phyloP scores from a whole-genome alignment of 2,329 filamentous ascomycete species.

The Penicillium sp. region DNA sequence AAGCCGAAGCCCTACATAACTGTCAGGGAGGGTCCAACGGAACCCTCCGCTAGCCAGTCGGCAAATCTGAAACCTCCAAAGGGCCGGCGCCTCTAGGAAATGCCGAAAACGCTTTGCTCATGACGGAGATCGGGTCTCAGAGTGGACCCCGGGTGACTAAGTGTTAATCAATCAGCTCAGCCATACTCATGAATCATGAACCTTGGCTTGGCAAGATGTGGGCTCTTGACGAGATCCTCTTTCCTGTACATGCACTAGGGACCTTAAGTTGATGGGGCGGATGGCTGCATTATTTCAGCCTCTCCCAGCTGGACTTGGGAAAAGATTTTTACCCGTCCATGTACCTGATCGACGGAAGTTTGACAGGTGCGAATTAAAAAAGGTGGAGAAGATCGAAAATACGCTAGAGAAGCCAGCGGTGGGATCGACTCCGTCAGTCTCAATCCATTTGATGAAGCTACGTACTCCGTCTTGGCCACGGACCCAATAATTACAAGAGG shows the following conservation, averaged over 20 bases:
- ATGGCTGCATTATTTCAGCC: not conserved
- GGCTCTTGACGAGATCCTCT: not conserved
- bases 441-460: not conserved
- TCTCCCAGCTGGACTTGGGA: not conserved
- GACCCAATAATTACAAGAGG: slow-evolving; percentile 4
- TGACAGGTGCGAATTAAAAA: slow-evolving; percentile 12
- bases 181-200: slow-evolving; percentile 13
- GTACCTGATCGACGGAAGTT: slow-evolving; percentile 22
- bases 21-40: slow-evolving; percentile 5
- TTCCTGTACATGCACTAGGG: not conserved
- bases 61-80: slow-evolving; percentile 25
- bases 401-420: slow-evolving; percentile 5
- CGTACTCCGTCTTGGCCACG: not conserved
- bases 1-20: not conserved
- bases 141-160: slow-evolving; percentile 16
- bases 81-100: slow-evolving; percentile 17
- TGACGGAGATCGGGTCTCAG: slow-evolving; percentile 14
- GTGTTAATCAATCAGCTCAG: not conserved
- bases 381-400: slow-evolving; percentile 15
- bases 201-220: not conserved
- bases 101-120: slow-evolving; percentile 21
- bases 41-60: slow-evolving; percentile 9
- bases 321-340: not conserved
- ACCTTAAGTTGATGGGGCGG: not conserved
- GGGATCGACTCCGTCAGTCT: slow-evolving; percentile 10